These are phyloP conservation scores for Nothophoma quercina DNA, from an alignment of 2,329 filamentous ascomycete species.

Conservation along the genomic window DNA sequence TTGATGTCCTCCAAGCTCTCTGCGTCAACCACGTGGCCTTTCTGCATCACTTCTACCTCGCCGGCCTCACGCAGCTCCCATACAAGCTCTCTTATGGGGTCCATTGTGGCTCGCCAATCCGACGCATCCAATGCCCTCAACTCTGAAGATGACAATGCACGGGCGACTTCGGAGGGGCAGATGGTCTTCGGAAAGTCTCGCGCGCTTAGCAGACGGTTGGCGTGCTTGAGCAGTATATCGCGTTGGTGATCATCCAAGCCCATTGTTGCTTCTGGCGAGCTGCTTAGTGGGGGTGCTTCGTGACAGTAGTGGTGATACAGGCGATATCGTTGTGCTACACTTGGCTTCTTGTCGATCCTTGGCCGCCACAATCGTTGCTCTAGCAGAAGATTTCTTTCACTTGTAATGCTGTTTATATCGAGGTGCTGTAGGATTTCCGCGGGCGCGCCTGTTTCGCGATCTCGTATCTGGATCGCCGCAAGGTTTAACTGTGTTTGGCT, in stretches of 20 bases:
- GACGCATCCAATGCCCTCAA: slow-evolving; percentile 36
- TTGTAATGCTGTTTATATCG: background rate
- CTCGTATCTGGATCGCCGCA: slow-evolving; percentile 29
- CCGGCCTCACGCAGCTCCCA: slow-evolving; percentile 53
- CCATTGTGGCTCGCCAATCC: slow-evolving; percentile 60
- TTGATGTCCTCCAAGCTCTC: slow-evolving; percentile 48
- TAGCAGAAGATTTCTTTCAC: too few relatives aligned
- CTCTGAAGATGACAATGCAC: slow-evolving; percentile 53
- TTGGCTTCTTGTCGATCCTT: slow-evolving; percentile 11
- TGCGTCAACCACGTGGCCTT: slow-evolving; percentile 51
- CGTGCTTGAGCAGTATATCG: slow-evolving; percentile 24
- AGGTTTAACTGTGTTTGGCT: slow-evolving; percentile 16
- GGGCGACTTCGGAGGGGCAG: slow-evolving; percentile 61
- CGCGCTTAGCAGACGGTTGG: slow-evolving; percentile 38
- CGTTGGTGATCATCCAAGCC: slow-evolving; percentile 26
- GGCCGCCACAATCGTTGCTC: too few relatives aligned
- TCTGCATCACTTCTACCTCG: slow-evolving; percentile 59
- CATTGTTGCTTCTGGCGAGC: slow-evolving; percentile 25
- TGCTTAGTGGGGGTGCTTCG: too few relatives aligned
- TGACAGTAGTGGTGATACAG: too few relatives aligned
- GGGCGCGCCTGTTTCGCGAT: slow-evolving; percentile 6
- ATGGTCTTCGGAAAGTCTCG: slow-evolving; percentile 58
- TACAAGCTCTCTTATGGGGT: slow-evolving; percentile 50
- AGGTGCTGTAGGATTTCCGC: slow-evolving; percentile 20
- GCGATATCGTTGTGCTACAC: slow-evolving; percentile 11